Conservation (phyloP, 2,329 filamentous ascomycete species). For the Niveomyces coronatus region DNA sequence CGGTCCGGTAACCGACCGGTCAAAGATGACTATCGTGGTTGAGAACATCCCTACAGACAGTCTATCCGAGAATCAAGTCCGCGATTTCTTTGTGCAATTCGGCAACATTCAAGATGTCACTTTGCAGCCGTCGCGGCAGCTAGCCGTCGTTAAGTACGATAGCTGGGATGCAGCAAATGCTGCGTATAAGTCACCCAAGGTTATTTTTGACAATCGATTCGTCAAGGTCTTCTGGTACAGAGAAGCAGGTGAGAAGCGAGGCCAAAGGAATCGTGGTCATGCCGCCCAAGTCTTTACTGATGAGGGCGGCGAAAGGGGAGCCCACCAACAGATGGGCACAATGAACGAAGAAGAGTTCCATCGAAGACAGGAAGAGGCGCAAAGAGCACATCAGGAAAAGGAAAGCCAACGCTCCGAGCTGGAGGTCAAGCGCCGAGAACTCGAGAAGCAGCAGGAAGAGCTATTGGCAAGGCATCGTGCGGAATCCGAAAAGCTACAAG, state of each 20-base stretch:
- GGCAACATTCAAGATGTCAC: constrained; percentile 54
- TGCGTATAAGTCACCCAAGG: constrained; percentile 67
- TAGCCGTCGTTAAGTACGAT: constrained; percentile 61
- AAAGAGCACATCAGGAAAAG: constrained; percentile 58
- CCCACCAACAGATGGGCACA: constrained; percentile 29
- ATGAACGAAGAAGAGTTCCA: constrained; percentile 62
- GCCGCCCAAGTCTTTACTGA: constrained; percentile 11
- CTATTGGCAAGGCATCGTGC: constrained; percentile 53
- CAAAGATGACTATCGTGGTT: constrained; percentile 60
- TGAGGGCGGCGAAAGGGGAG: constrained; percentile 5
- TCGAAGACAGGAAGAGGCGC: constrained; percentile 60
- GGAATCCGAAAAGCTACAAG: constrained; percentile 55
- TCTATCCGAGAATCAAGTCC: constrained; percentile 54
- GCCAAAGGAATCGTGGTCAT: constrained; percentile 19
- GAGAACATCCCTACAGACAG: constrained; percentile 68
- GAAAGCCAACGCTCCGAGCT: constrained; percentile 51
- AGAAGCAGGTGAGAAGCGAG: constrained; percentile 33
- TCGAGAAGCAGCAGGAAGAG: constrained; percentile 54
- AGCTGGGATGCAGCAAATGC: constrained; percentile 55
- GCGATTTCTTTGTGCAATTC: constrained; percentile 62
- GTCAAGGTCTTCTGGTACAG: constrained; percentile 77
- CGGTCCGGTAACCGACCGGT: constrained; percentile 51
- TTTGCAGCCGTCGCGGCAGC: constrained; percentile 54
- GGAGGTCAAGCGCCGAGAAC: constrained; percentile 48
- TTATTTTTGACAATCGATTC: constrained; percentile 76